These are phyloP conservation scores for Porcisia deanei DNA, from an alignment of 208 protist species.

Conservation along the genomic window DNA sequence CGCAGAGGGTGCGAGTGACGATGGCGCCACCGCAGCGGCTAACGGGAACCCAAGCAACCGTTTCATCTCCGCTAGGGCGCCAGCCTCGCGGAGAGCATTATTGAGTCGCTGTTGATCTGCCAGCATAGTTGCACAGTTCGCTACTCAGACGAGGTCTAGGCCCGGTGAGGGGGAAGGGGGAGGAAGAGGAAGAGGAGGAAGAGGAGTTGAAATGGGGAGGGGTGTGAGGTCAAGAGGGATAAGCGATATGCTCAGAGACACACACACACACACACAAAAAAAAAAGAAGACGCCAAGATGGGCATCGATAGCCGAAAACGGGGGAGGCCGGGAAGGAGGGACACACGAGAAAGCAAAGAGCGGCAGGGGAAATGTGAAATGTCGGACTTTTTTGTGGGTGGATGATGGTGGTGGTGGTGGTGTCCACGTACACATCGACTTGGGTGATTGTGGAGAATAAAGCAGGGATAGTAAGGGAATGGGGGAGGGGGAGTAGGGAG, in stretches of 20 bases:
- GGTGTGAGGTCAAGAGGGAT: not conserved
- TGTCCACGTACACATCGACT: no score
- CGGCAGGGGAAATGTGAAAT: no score
- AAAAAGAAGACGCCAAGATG: not conserved
- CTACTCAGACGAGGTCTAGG: not conserved
- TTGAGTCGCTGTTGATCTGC: conserved; percentile 27
- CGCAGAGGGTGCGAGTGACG: conserved; percentile 2
- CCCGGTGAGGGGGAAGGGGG: not conserved
- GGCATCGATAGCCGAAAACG: no score
- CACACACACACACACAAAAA: not conserved
- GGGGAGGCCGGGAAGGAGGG: no score
- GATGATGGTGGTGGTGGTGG: no score
- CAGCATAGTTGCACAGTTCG: conserved; percentile 11
- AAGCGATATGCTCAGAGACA: not conserved
- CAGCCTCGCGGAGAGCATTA: conserved; percentile 34
- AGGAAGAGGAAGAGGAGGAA: not conserved
- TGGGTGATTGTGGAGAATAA: not conserved
- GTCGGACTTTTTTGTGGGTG: no score
- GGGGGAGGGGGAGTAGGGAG: no score
- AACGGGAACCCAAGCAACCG: conserved; percentile 26
- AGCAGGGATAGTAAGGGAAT: no score
- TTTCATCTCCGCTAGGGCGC: conserved; percentile 40
- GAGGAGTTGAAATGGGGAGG: not conserved
- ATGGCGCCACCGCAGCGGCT: not conserved
- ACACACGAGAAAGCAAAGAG: no score